phyloP scores from a whole-genome alignment of 2,329 filamentous ascomycete genomes.

The Endothia cerciana region DNA sequence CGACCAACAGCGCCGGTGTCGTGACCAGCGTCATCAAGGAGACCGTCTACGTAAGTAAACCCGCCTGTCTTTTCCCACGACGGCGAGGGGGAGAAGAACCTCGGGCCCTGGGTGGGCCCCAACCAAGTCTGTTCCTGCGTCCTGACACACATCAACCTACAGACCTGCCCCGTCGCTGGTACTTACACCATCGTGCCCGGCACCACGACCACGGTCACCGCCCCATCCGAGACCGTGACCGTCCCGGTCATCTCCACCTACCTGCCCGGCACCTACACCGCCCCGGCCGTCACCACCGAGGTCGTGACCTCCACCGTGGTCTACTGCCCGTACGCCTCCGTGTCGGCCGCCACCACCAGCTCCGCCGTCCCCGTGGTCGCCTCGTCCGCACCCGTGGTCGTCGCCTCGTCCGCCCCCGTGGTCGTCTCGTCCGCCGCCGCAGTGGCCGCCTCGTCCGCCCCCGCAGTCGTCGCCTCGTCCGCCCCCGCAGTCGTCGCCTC shows the following conservation, averaged over 20 bases:
- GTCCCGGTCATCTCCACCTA: constrained; percentile 69
- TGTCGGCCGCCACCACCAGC: constrained; percentile 39
- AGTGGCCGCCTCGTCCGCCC: constrained; percentile 46
- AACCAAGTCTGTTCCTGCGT: not conserved
- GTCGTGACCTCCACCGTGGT: constrained; percentile 70
- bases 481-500: constrained; percentile 64
- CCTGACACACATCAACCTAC: not conserved
- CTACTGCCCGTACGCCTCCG: constrained; percentile 69
- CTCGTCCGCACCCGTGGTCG: constrained; percentile 30
- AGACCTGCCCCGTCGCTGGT: constrained; percentile 69
- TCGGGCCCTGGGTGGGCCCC: too few relatives aligned
- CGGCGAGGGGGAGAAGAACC: too few relatives aligned
- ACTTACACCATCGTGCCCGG: constrained; percentile 74
- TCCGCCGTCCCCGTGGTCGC: constrained; percentile 34
- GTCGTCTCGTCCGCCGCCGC: constrained; percentile 36
- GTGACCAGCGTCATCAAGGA: constrained; percentile 69
- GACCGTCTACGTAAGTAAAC: constrained; percentile 60
- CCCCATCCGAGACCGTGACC: constrained; percentile 58
- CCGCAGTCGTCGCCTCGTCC: constrained; percentile 80
- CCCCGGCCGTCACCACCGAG: constrained; percentile 67
- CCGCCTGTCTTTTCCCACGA: not conserved
- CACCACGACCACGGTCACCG: constrained; percentile 62
- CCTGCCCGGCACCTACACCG: constrained; percentile 73
- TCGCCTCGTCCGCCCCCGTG: constrained; percentile 38
- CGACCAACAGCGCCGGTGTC: constrained; percentile 60